Evolutionary conservation across 2,329 filamentous ascomycete genomes (phyloP).

Genomic region (Cytospora mali): DNA sequence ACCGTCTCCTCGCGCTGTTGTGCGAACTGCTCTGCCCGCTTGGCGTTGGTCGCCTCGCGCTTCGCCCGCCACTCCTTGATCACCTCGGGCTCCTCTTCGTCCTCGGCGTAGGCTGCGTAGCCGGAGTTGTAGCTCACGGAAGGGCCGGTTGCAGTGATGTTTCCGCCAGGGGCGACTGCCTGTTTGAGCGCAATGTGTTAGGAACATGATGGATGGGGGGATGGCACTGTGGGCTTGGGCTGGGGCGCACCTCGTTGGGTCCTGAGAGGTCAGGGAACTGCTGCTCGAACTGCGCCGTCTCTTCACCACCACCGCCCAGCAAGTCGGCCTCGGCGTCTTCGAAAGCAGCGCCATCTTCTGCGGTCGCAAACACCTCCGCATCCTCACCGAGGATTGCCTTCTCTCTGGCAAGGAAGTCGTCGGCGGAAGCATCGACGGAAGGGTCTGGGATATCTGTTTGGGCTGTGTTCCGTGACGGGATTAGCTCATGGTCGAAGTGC

Average conservation of each 20-base stretch:
- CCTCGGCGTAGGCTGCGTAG: slow-evolving; percentile 56
- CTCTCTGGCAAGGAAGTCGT: slow-evolving; percentile 91
- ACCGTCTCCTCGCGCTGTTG: slow-evolving; percentile 83
- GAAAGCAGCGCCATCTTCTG: slow-evolving; percentile 68
- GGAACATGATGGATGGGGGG: neutral
- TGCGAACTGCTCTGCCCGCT: slow-evolving; percentile 81
- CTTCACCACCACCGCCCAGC: slow-evolving; percentile 62
- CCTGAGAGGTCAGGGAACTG: slow-evolving; percentile 81
- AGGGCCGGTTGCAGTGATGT: slow-evolving; percentile 69
- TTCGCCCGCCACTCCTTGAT: slow-evolving; percentile 91
- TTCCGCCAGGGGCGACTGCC: slow-evolving; percentile 74
- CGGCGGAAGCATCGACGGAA: slow-evolving; percentile 61
- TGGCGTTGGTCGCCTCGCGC: slow-evolving; percentile 78
- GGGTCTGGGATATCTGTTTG: slow-evolving; percentile 67
- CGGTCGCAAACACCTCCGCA: slow-evolving; percentile 83
- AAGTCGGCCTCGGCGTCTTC: slow-evolving; percentile 72
- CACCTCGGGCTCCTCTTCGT: slow-evolving; percentile 84
- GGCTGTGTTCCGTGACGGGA: slow-evolving; percentile 49
- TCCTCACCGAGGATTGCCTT: slow-evolving; percentile 90
- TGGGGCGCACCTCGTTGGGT: slow-evolving; percentile 64
- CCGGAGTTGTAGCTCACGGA: slow-evolving; percentile 65
- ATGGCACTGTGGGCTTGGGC: neutral
- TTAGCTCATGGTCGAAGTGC: slow-evolving; percentile 28
- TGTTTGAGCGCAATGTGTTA: slow-evolving; percentile 37
- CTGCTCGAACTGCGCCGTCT: slow-evolving; percentile 70